These are phyloP conservation scores for Comarum palustre DNA, from an alignment of 306 rosid genomes.

Conservation along the genomic window DNA sequence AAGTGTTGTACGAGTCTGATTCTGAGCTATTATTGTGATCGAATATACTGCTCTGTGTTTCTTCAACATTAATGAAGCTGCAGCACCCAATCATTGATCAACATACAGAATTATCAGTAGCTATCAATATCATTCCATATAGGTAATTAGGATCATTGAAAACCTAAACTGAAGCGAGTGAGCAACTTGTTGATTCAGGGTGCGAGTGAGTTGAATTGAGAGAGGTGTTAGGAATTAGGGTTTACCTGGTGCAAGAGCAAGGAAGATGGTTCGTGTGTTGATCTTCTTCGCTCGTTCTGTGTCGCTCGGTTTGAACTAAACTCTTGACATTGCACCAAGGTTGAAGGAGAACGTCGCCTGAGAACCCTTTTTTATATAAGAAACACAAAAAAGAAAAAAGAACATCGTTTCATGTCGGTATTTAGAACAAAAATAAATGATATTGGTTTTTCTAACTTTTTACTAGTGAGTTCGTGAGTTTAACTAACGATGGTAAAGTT, in stretches of 20 bases:
- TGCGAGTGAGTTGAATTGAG: neutral
- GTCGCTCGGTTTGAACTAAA: neutral
- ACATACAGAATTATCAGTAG: neutral
- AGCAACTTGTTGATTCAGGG: neutral
- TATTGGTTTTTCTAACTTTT: too few relatives aligned
- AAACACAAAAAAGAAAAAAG: neutral
- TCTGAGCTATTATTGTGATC: neutral
- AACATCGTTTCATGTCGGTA: neutral
- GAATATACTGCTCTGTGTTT: slow-evolving; percentile 11
- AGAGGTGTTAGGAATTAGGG: slow-evolving; percentile 18
- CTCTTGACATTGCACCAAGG: neutral
- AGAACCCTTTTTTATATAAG: neutral
- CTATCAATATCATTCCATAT: neutral
- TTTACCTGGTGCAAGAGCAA: slow-evolving; percentile 24
- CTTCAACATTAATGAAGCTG: slow-evolving; percentile 33
- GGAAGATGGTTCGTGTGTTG: neutral
- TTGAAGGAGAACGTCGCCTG: neutral
- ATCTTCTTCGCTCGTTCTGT: neutral
- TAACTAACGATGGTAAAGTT: too few relatives aligned
- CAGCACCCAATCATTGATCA: neutral
- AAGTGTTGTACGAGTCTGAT: neutral
- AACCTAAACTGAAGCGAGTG: neutral
- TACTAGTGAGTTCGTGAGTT: too few relatives aligned
- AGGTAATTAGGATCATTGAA: neutral
- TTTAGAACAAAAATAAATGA: too few relatives aligned